A percentile compares a stretch with the other conserved stretches of the same genome.
phyloP scores from a whole-genome alignment of 2,329 filamentous ascomycete species.

The Alternaria consortialis region DNA sequence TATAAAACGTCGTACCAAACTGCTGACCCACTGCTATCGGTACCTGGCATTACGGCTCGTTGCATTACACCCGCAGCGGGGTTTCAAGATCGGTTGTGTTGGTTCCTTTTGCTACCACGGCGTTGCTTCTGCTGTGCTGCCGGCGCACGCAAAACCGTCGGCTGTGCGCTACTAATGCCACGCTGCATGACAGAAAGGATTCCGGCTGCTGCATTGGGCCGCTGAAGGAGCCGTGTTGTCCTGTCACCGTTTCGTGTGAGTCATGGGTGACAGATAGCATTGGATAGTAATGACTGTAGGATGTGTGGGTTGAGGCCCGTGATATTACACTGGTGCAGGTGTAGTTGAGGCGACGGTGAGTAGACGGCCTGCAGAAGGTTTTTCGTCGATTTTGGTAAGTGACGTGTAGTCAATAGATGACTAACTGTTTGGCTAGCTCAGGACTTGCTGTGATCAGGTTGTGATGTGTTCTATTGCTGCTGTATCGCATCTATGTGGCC shows the following conservation, averaged over 20 bases:
- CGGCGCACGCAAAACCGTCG: conserved; percentile 15
- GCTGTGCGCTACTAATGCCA: conserved; percentile 27
- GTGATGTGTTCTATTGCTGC: neutral
- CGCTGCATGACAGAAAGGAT: conserved; percentile 14
- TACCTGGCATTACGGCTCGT: conserved; percentile 25
- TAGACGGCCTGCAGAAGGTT: neutral
- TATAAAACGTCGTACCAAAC: conserved; percentile 15
- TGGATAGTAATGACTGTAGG: neutral
- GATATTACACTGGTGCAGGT: neutral
- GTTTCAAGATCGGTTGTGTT: conserved; percentile 23
- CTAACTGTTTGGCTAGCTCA: neutral
- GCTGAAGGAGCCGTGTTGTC: conserved; percentile 15
- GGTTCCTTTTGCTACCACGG: conserved; percentile 21
- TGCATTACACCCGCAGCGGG: conserved; percentile 23
- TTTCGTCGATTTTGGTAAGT: too few relatives aligned
- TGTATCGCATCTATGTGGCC: neutral
- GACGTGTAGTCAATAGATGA: neutral
- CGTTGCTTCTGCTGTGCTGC: conserved; percentile 25
- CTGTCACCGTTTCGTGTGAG: conserved; percentile 15
- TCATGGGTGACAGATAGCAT: neutral
- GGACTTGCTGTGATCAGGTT: neutral
- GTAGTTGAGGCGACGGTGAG: neutral
- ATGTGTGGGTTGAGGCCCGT: neutral
- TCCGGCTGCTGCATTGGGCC: conserved; percentile 15
- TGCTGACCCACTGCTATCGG: conserved; percentile 18